A percentile compares a stretch with the other conserved stretches of the same genome.
Conservation (phyloP, 305 asterid species). For the Plantago coronopus region DNA sequence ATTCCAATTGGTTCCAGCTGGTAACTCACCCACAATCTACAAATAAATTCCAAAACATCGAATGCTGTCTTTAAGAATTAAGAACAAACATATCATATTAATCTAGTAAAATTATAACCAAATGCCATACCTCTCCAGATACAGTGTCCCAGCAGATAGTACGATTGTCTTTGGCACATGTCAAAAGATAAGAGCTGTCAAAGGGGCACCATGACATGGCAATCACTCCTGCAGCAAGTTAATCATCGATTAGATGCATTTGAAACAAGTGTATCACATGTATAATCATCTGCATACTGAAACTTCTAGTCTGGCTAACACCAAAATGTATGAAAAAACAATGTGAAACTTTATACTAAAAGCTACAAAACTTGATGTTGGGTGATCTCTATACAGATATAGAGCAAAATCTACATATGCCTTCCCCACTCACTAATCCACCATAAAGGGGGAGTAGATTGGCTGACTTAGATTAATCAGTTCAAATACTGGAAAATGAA, state of each 20-base stretch:
- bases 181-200: conserved; percentile 89
- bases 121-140: conserved; percentile 73
- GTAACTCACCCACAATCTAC: conserved; percentile 95
- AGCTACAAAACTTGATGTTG: conserved; percentile 10
- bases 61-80: too few species aligned
- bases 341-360: conserved; percentile 15
- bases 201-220: conserved; percentile 99
- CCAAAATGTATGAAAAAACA: conserved; percentile 5
- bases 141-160: conserved; percentile 93
- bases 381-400: too few species aligned
- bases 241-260: conserved; percentile 9
- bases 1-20: conserved; percentile 96
- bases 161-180: conserved; percentile 98
- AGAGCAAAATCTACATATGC: too few species aligned
- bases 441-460: too few species aligned
- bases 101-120: conserved; percentile 3
- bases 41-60: conserved; percentile 19
- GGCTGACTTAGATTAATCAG: too few species aligned
- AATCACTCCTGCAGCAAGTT: conserved; percentile 69
- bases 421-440: too few species aligned
- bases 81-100: not conserved
- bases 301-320: not conserved
- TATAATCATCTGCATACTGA: conserved; percentile 10
- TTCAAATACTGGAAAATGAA: too few species aligned
- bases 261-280: conserved; percentile 6